Percentiles rank a stretch among this genome's conserved stretches.
These are phyloP conservation scores for Biscogniauxia sp. DNA, from an alignment of 2,329 filamentous ascomycete species.

Conservation along the genomic window DNA sequence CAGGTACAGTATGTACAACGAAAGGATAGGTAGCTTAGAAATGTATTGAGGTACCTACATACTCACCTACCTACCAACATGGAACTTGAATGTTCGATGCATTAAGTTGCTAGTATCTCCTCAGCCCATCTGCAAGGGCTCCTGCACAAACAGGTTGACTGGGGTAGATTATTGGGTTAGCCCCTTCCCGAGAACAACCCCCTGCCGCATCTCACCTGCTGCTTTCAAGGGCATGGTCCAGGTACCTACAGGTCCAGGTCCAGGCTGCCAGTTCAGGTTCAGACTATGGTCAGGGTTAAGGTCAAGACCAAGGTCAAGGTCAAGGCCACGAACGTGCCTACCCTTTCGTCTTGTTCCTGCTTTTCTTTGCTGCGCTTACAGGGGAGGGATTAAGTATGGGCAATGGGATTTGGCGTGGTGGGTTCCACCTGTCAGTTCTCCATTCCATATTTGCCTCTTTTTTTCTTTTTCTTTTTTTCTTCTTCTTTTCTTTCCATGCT, in stretches of 20 bases:
- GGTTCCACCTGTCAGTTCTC: not conserved
- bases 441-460: not conserved
- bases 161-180: not conserved
- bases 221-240: constrained; percentile 8
- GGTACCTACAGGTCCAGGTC: not conserved
- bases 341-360: not conserved
- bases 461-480: not conserved
- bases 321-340: constrained; percentile 1
- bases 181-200: constrained; percentile 19
- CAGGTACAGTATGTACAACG: constrained; percentile 6
- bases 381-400: not conserved
- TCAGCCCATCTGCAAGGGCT: constrained; percentile 9
- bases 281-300: constrained; percentile 4
- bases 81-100: too few species aligned
- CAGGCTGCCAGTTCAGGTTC: not conserved
- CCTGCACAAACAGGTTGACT: constrained; percentile 14
- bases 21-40: not conserved
- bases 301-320: not conserved
- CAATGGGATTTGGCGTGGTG: not conserved
- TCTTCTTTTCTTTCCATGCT: not conserved
- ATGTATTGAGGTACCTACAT: not conserved
- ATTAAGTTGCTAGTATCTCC: constrained; percentile 2
- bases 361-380: not conserved
- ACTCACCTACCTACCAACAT: constrained; percentile 10
- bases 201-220: constrained; percentile 14